phyloP scores from a whole-genome alignment of 805 yeast genomes.

The Schwanniomyces sp. region DNA sequence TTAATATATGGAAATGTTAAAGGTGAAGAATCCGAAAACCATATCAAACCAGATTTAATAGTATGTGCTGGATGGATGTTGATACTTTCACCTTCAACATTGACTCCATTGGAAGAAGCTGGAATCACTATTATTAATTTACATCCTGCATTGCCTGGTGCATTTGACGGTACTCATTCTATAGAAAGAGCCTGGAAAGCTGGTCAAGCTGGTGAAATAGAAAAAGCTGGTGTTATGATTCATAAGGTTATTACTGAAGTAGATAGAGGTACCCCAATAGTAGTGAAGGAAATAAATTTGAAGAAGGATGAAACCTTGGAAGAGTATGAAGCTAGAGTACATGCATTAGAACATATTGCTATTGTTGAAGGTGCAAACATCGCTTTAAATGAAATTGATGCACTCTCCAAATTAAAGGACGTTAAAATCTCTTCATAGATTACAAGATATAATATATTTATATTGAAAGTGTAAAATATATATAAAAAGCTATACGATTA shows the following conservation, averaged over 20 bases:
- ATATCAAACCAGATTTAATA: slow-evolving; percentile 71
- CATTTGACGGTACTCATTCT: slow-evolving; percentile 96
- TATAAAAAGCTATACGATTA: slow-evolving; percentile 1
- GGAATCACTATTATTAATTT: slow-evolving; percentile 82
- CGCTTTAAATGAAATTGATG: slow-evolving; percentile 42
- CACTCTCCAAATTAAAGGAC: background rate
- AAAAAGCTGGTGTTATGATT: slow-evolving; percentile 91
- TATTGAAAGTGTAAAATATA: slow-evolving; percentile 1
- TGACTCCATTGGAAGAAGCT: slow-evolving; percentile 60
- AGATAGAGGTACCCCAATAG: slow-evolving; percentile 86
- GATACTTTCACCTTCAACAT: slow-evolving; percentile 75
- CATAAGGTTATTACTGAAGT: slow-evolving; percentile 96
- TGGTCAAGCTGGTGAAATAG: slow-evolving; percentile 78
- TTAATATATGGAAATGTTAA: slow-evolving; percentile 51
- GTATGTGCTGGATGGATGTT: slow-evolving; percentile 99
- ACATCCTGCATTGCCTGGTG: slow-evolving; percentile 97
- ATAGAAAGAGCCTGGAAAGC: slow-evolving; percentile 96
- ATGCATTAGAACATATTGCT: slow-evolving; percentile 80
- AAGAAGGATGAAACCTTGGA: slow-evolving; percentile 74
- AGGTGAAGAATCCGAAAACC: slow-evolving; percentile 26
- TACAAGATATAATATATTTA: slow-evolving; percentile 2
- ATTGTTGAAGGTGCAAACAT: slow-evolving; percentile 87
- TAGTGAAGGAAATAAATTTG: slow-evolving; percentile 77
- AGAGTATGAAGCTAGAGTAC: slow-evolving; percentile 79
- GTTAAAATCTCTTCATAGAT: background rate